Base-by-base conservation (phyloP, 208 protist species). In the Borovskyia barvae region DNA sequence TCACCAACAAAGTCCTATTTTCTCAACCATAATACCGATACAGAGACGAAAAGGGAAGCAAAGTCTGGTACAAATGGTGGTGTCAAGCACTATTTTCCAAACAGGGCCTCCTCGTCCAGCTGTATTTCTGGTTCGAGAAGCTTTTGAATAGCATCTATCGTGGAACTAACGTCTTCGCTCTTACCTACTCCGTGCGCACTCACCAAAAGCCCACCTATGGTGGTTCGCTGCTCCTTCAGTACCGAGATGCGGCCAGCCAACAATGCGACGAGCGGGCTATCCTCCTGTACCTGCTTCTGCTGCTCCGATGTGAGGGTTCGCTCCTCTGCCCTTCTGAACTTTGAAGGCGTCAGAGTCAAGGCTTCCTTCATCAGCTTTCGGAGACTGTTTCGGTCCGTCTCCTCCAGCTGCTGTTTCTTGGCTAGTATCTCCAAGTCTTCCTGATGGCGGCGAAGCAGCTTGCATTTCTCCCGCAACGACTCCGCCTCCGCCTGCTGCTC, bases 401-500 rank as follows among this genome's bases (percentile, higher is more conserved):
- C 73, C 30, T 74, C 70, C 1, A 74, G 25, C 52, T 83, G 69
- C 41, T 88, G 81, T 53, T 69, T 63, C 50, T 84, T 84, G 20
- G 77, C 81, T 4, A 84, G 47, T 2, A 58, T 15, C 50, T 81
- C 81, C 5, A 88, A 62, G 9, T 73, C 51, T 1, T 35, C 48
- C 62, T 80, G 66, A 48, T 78, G 74, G 12, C 8, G n/a, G 20
- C 56, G 68, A 39, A 75, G 29, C 5, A 52, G 24, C 32, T 52
- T 63, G 41, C 50, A 61, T 5, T 43, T 17, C n/a, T 75, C 68
- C 0, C 43, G 53, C 24, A 87, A 33, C 20, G 42, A 43, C 52
- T 87, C 80, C 24, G 71, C 69, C 42, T 78, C 76, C 9, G 77
- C 84, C 63, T 91, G 84, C 54, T 75, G 64, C 43, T 87, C 77